Evolutionary conservation across 2,329 filamentous ascomycete genomes (phyloP), one percentile per base, ranked within the genome.

Genomic region (Pseudocercospora vitis): DNA sequence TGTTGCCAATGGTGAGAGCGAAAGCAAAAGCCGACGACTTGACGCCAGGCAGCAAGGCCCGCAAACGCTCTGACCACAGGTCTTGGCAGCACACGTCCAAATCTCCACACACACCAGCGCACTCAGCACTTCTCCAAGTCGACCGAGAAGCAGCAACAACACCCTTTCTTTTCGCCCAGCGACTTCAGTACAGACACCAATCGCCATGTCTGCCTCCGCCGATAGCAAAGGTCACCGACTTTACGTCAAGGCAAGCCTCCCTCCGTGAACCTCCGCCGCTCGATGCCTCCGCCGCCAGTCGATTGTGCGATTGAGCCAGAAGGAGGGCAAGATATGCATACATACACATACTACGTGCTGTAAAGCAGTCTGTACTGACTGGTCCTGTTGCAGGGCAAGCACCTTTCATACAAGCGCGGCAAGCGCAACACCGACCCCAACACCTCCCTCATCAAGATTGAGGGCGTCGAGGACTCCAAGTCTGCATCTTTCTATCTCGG

Each of bases 401-500:
- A 97, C 86, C 82, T 97, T 81, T 92, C 88, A 81, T 96, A 96
- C 84, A 87, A 95, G 84, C 89, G 92, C 79, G 88, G 87, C 76
- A 92, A 95, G 83, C 88, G 89, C 80, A 87, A 83, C 80, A 91
- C 86, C 75, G 91, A 88, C 83, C 87, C 92, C 70, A 86, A 87
- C 65, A 70, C 70, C 62, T 83, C 89, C 76, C 83, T 97, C 79
- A 88, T 99, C 81, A 94, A 96, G 86, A 95, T 99, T 73, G 92
- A 99, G 84, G 92, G 92, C 77, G 94, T 97, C 71, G 91, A 95
- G 72, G 84, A 89, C 82, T 85, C 88, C 72, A 82, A 89, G 71
- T 89, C 87, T 74, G 92, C 94, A 78, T 89, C 86, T 85, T 96
- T 96, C 88, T 99, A 99, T 83, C 82, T 90, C 67, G 94, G 94